phyloP scores from a whole-genome alignment of 2,329 filamentous ascomycete species.

The Neonectria neomacrospora region DNA sequence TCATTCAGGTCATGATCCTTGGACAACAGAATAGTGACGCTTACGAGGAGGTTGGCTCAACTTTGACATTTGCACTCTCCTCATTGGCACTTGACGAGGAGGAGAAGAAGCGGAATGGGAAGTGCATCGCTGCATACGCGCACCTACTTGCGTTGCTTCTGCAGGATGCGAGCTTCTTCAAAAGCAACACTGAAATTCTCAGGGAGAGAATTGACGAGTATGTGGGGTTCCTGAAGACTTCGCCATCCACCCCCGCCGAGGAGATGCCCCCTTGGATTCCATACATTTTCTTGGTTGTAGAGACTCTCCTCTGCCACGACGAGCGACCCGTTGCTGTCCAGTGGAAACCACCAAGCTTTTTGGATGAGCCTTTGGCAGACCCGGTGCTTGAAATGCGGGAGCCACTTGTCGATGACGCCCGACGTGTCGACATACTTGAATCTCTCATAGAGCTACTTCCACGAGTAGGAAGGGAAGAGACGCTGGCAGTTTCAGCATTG shows the following conservation, averaged over 20 bases:
- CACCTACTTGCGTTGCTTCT: constrained; percentile 90
- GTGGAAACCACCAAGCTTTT: constrained; percentile 70
- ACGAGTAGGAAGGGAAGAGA: constrained; percentile 86
- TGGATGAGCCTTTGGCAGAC: constrained; percentile 61
- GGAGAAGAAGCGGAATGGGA: constrained; percentile 70
- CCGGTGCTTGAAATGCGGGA: constrained; percentile 70
- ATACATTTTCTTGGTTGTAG: constrained; percentile 88
- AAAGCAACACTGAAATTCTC: constrained; percentile 77
- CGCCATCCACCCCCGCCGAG: constrained; percentile 73
- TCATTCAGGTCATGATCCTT: constrained; percentile 79
- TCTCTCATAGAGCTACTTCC: constrained; percentile 86
- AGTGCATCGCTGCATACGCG: constrained; percentile 84
- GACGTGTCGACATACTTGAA: constrained; percentile 78
- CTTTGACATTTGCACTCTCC: constrained; percentile 85
- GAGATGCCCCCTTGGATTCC: constrained; percentile 93
- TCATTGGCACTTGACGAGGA: constrained; percentile 71
- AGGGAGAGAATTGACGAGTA: constrained; percentile 81
- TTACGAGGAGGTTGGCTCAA: constrained; percentile 80
- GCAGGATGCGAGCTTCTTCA: constrained; percentile 84
- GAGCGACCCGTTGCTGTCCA: constrained; percentile 79
- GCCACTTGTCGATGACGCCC: constrained; percentile 66
- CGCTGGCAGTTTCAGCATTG: constrained; percentile 83
- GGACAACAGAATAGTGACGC: constrained; percentile 65
- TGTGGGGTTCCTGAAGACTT: constrained; percentile 80
- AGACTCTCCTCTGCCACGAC: constrained; percentile 90